A percentile compares a stretch with the other conserved stretches of the same genome.
phyloP scores from a whole-genome alignment of 345 rosid genomes.

The Gossypium ekmanianum region DNA sequence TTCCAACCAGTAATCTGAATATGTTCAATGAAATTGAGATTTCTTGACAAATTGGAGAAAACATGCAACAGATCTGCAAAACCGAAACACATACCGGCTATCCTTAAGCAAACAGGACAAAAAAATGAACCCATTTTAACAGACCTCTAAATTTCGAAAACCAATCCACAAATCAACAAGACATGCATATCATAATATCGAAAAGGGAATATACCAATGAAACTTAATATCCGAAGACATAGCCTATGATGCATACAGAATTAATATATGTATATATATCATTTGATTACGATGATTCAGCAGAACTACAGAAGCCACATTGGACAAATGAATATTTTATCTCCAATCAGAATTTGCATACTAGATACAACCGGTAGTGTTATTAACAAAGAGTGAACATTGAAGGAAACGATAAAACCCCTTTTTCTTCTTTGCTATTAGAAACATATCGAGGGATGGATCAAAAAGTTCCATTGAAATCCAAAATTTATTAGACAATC shows the following conservation, averaged over 20 bases:
- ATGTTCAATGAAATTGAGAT: slow-evolving; percentile 79
- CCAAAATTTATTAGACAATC: background rate
- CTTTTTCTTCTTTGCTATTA: background rate
- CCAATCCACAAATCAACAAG: background rate
- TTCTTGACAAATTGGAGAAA: slow-evolving; percentile 72
- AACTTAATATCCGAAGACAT: background rate
- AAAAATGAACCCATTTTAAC: background rate
- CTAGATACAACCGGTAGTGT: background rate
- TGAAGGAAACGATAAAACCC: background rate
- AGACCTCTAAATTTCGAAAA: background rate
- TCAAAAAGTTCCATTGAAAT: background rate
- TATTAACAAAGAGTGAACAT: background rate
- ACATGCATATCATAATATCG: background rate
- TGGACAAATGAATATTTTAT: background rate
- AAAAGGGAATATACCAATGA: background rate
- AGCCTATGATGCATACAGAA: background rate
- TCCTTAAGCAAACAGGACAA: background rate
- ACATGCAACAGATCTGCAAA: slow-evolving; percentile 71
- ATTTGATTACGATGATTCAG: background rate
- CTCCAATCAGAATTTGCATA: background rate
- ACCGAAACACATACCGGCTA: slow-evolving; percentile 16
- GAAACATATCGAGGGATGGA: no score
- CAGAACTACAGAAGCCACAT: background rate
- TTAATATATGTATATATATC: background rate
- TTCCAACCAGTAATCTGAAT: slow-evolving; percentile 82